Base-by-base conservation (phyloP, 2,329 filamentous ascomycete species). In the Rutstroemia sydowiana region DNA sequence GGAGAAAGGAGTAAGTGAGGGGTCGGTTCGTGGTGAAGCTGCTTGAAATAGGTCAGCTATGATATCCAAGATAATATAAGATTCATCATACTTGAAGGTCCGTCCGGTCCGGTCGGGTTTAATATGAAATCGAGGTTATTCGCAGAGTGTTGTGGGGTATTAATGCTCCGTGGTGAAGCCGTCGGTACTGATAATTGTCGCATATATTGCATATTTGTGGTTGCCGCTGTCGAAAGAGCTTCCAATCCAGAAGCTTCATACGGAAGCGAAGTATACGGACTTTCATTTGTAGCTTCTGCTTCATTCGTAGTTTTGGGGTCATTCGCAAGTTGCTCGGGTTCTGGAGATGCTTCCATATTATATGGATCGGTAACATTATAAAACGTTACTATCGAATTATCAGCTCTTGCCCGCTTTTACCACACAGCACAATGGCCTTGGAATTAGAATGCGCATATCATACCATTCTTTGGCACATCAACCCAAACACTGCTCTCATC, bases 321-420 rank as follows among this genome's bases (percentile, higher is more conserved):
- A 8, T 50, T 18, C n/a, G 53, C 41, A 46, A 42, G 37, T 44
- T 59, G 37, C 59, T 67, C 71, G 62, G 70, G 57, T 61, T 65
- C 52, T 53, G 65, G 57, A n/a, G 60, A 59, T 13, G 72, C 61
- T 46, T 74, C 70, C 51, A 81, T 77, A 23, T 78, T 74, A 62
- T 79, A 82, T 2, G 80, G 80, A 60, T 84, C 80, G 36, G 74
- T 77, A 52, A 79, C 79, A 60, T 83, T 75, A 59, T 81, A 73
- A 60, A 84, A 84, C 6, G 77, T 79, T 39, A 84, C 78, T 64
- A 40, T 23, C n/a, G 26, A 21, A 34, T 30, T 11, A 44, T 37
- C 23, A 50, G 77, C 60, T 55, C 21, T 11, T 11, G 31, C 36
- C 5, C 9, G 26, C 30, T 26, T 23, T 31, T 26, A 26, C 23